Conservation (phyloP, 1,284 basidiomycete species). For the Xerocomus tenax region DNA sequence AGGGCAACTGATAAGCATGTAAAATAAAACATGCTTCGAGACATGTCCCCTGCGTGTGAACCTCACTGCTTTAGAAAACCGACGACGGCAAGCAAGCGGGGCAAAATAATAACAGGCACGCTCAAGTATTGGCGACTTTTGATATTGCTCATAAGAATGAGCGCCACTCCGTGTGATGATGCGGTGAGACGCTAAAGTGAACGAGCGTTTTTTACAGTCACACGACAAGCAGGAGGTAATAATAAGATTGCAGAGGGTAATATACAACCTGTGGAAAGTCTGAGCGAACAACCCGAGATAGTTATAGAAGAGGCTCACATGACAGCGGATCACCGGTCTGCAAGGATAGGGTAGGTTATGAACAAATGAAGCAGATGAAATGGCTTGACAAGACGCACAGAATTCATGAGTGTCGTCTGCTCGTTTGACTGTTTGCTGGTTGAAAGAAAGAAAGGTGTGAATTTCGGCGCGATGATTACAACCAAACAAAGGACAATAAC, state of each 20-base stretch:
- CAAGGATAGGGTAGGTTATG: not conserved
- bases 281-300: conserved; percentile 2
- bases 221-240: conserved; percentile 14
- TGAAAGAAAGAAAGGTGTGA: conserved; percentile 31
- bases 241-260: conserved; percentile 27
- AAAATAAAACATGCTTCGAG: not conserved
- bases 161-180: conserved; percentile 52
- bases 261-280: conserved; percentile 16
- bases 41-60: conserved; percentile 54
- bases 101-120: conserved; percentile 38
- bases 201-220: conserved; percentile 33
- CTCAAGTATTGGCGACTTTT: conserved; percentile 19
- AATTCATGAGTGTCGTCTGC: conserved; percentile 92
- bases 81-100: conserved; percentile 33
- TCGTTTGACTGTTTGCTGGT: conserved; percentile 86
- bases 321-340: conserved; percentile 24
- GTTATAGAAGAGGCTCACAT: conserved; percentile 15
- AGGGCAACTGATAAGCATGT: not conserved
- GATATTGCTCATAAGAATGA: conserved; percentile 79
- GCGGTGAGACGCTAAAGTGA: conserved; percentile 77
- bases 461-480: conserved; percentile 15
- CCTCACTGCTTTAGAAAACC: conserved; percentile 36
- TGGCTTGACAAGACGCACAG: conserved; percentile 49
- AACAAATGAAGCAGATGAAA: not conserved
- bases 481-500: conserved; percentile 45